A percentile compares a stretch with the other conserved stretches of the same genome.
Evolutionary conservation across 306 rosid genomes (phyloP).

Genomic region (Cucurbita argyrosperma): DNA sequence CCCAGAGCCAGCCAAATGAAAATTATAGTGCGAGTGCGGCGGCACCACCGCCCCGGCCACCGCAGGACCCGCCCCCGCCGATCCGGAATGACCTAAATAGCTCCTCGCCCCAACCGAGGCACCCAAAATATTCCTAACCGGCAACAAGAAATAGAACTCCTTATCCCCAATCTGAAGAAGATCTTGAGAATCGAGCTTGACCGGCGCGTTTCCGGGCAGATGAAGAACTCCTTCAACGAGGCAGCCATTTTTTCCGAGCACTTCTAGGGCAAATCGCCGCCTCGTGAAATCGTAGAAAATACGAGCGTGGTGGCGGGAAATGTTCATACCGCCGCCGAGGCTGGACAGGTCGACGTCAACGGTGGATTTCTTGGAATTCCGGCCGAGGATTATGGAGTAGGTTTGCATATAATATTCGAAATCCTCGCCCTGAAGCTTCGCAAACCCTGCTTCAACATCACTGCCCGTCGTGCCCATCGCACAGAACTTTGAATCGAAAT

Average conservation of each 20-base stretch:
- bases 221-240: slow-evolving; percentile 94
- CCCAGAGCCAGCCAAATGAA: slow-evolving; percentile 24
- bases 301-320: slow-evolving; percentile 95
- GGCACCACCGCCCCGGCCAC: slow-evolving; percentile 14
- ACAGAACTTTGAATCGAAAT: neutral
- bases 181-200: slow-evolving; percentile 92
- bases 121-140: slow-evolving; percentile 61
- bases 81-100: slow-evolving; percentile 20
- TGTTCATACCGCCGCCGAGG: slow-evolving; percentile 99
- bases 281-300: slow-evolving; percentile 93
- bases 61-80: slow-evolving; percentile 7
- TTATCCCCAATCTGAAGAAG: slow-evolving; percentile 95
- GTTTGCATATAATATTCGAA: slow-evolving; percentile 99
- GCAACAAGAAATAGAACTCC: slow-evolving; percentile 76
- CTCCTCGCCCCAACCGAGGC: slow-evolving; percentile 43
- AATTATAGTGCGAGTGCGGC: slow-evolving; percentile 30
- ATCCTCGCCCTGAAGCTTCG: slow-evolving; percentile 94
- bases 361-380: slow-evolving; percentile 88
- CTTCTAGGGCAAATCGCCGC: slow-evolving; percentile 93
- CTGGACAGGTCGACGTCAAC: slow-evolving; percentile 96
- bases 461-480: slow-evolving; percentile 32
- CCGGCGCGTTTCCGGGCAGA: slow-evolving; percentile 82
- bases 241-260: slow-evolving; percentile 90
- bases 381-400: slow-evolving; percentile 88
- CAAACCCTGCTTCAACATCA: slow-evolving; percentile 96